These are phyloP conservation scores for Puccinia triticina DNA, from an alignment of 1,284 basidiomycete species.

Conservation along the genomic window DNA sequence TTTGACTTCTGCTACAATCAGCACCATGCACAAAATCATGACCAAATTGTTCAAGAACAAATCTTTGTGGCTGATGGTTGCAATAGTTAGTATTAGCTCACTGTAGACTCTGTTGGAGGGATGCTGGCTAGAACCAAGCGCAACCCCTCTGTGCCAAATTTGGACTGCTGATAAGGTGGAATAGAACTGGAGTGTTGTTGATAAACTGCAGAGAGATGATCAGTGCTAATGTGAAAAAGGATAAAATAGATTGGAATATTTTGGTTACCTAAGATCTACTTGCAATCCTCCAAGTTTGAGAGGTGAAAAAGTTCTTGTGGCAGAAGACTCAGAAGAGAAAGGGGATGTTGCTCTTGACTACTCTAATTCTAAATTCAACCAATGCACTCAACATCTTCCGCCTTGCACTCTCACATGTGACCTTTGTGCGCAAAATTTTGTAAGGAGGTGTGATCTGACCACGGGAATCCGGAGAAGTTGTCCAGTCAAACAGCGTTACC, in stretches of 20 bases:
- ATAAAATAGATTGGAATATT: neutral
- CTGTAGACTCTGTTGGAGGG: neutral
- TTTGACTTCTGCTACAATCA: conserved; percentile 89
- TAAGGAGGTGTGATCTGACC: conserved; percentile 99
- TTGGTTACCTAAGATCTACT: too few species aligned
- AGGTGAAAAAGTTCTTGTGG: conserved; percentile 91
- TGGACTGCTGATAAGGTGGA: conserved; percentile 96
- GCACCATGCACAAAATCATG: conserved; percentile 99
- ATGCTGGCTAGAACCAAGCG: neutral
- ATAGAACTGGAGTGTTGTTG: conserved; percentile 97
- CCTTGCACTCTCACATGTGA: conserved; percentile 96
- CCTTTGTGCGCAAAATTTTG: conserved; percentile 96
- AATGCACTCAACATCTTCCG: conserved; percentile 98
- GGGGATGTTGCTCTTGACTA: conserved; percentile 86
- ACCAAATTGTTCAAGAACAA: conserved; percentile 75
- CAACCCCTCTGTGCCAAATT: conserved; percentile 79
- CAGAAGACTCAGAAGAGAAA: conserved; percentile 98
- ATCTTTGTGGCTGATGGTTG: neutral
- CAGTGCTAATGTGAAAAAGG: neutral
- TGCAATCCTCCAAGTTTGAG: conserved; percentile 97
- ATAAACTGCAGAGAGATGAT: conserved; percentile 72
- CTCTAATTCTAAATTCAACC: conserved; percentile 98
- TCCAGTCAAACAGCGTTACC: conserved; percentile 98
- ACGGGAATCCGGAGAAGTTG: conserved; percentile 95
- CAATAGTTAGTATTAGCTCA: neutral